Evolutionary conservation across 495 filamentous ascomycete genomes (phyloP), one percentile per base, ranked within the genome.

Genomic region (Darksidea phi): DNA sequence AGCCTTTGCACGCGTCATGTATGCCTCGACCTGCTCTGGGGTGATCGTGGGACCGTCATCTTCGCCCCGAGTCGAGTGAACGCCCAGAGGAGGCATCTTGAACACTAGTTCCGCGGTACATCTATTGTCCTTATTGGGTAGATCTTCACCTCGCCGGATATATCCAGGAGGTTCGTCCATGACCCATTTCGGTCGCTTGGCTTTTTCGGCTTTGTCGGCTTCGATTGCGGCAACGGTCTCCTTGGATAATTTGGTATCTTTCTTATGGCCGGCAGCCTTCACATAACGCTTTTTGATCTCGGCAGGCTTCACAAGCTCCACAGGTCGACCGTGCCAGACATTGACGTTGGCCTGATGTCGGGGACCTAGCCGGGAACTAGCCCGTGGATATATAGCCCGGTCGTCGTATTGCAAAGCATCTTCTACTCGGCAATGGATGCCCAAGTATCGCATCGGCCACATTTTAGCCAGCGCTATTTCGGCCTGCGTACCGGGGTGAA

Each of bases 351-450:
- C 94, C 77, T 99, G 94, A 73, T 97, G 91, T 48, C 90, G 85
- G 6, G 93, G 88, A 11, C 95, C 95, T 26, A 97, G 74, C 10
- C 95, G 88, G 56, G 94, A 97, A 68, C 90, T 94, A 21, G 94
- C 94, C 56, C 95, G 87, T 18, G 94, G 94, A 66, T 97, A 97
- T 60, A 97, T 97, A 1, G 75, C 74, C 48, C 95, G 88, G 73
- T 99, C 94, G 67, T 99, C 95, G 70, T 95, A 95, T 70, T 99
- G 95, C 15, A 99, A 76, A 3, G 90, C 94, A 78, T 99, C 94
- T 75, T 99, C 94, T 11, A 95, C 88, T 57, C 90, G 86, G 73
- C 94, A 97, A 75, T 99, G 95, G 57, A 96, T 91, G 1, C 94
- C 94, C 15, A 97, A 76, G 70, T 99, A 99, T 54, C 94, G 85